These are phyloP conservation scores for Trypanosoma rangeli DNA, from an alignment of 208 protist species.

Conservation along the genomic window DNA sequence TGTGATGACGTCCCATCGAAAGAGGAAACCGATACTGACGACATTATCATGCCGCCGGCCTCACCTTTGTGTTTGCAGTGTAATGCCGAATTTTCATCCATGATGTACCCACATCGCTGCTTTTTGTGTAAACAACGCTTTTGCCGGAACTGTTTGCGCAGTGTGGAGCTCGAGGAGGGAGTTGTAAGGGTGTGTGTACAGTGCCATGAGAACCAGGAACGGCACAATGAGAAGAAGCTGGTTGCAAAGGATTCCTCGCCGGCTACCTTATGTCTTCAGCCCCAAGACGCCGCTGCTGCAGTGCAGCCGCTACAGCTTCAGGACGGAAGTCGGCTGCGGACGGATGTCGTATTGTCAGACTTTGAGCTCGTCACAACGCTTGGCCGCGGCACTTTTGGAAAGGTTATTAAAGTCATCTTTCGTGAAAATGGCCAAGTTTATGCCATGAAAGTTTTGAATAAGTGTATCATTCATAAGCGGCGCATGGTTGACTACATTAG, in stretches of 20 bases:
- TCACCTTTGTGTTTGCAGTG: constrained; percentile 52
- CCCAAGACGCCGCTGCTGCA: not conserved
- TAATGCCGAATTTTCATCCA: constrained; percentile 59
- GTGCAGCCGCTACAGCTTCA: constrained; percentile 6
- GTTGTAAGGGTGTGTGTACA: constrained; percentile 45
- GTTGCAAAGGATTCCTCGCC: constrained; percentile 5
- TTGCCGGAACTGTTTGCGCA: constrained; percentile 54
- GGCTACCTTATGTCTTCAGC: constrained; percentile 5
- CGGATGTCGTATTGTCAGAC: constrained; percentile 57
- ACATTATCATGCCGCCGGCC: constrained; percentile 41
- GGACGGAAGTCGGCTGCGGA: constrained; percentile 11
- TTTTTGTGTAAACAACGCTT: constrained; percentile 68
- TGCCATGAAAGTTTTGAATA: constrained; percentile 93
- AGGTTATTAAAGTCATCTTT: constrained; percentile 91
- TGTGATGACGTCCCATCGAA: constrained; percentile 21
- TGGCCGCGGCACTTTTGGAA: constrained; percentile 94
- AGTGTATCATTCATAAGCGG: constrained; percentile 74
- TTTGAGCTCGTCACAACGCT: constrained; percentile 90
- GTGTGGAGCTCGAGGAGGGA: constrained; percentile 28
- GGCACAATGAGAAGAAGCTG: constrained; percentile 28
- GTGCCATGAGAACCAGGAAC: constrained; percentile 68
- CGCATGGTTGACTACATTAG: constrained; percentile 88
- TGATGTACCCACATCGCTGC: constrained; percentile 61
- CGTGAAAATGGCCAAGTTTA: constrained; percentile 62
- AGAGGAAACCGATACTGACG: constrained; percentile 26